Conservation (phyloP, 345 rosid genomes). For the Acer negundo region DNA sequence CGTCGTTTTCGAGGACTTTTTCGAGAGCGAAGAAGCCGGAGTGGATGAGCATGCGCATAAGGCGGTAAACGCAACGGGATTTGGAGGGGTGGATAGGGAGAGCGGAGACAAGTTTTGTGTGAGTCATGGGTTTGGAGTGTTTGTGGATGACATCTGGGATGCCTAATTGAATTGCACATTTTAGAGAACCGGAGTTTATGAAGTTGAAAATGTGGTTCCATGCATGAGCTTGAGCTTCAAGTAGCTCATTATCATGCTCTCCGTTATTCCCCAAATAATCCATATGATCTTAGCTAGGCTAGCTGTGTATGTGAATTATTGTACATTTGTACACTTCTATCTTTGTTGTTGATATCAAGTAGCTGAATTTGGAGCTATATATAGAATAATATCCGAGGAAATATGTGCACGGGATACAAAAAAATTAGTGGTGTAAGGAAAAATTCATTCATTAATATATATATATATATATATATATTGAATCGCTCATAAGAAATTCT, state of each 20-base stretch:
- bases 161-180: conserved; percentile 47
- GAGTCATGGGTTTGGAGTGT: conserved; percentile 46
- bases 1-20: neutral
- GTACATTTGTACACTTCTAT: no score
- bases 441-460: no score
- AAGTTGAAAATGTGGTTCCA: conserved; percentile 41
- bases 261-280: neutral
- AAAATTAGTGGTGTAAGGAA: no score
- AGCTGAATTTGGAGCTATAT: no score
- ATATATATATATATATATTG: no score
- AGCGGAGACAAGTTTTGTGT: conserved; percentile 30
- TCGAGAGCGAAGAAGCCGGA: conserved; percentile 41
- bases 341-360: no score
- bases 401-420: no score
- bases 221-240: conserved; percentile 40
- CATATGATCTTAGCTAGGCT: no score
- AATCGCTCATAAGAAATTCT: no score
- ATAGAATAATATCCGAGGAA: no score
- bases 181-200: conserved; percentile 47
- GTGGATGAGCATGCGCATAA: conserved; percentile 47
- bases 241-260: conserved; percentile 15
- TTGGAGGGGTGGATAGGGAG: conserved; percentile 31
- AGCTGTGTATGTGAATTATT: no score
- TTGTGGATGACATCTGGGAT: conserved; percentile 47
- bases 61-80: conserved; percentile 25